Evolutionary conservation across 108 stramenopile genomes (phyloP), one percentile per base, ranked within the genome.

Genomic region (Parmales sp.): DNA sequence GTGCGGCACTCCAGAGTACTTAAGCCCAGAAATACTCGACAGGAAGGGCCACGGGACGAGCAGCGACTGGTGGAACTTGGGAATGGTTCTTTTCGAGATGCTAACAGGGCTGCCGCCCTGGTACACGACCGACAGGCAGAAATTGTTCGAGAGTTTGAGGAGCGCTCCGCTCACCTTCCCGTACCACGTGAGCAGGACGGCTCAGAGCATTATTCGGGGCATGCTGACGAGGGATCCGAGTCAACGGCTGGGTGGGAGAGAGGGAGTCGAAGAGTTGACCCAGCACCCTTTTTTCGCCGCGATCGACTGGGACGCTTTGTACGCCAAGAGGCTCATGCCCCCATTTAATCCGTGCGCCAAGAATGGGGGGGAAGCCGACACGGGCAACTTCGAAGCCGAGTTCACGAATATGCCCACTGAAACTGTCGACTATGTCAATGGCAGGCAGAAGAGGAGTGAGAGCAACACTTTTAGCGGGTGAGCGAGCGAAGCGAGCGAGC

Each of bases 1-100:
- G 50, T 82, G 81, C 73, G 81, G 81, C 38, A 82, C 81, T 25
- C 81, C 81, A 5, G 81, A 81, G 67, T 80, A 80, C 68, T 51
- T 80, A 0, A 72, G 75, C 22, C 79, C 79, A n/a, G 79, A 80
- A 50, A 76, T 81, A 20, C 13, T 81, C 1, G 74, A 72, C 44
- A 49, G 69, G 6, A 63, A 69, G 7, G 79, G 79, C 6, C 74
- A 82, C 74, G 79, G 79, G 8, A 18, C 64, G 22, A 74, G 77
- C 34, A 71, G 78, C 1, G 82, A 82, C 76, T 82, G 77, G 76
- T 82, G 82, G 82, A 65, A 51, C 68, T 43, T 78, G 29, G 76
- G 76, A 34, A 66, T 74, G 51, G 69, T 73, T 6, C 22, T 28
- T 23, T 78, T 69, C 20, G 76, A 78, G 38, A 73, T 78, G 68